Evolutionary conservation across 176 grass and related monocot species (phyloP).

Genomic region (Carex cristatella): DNA sequence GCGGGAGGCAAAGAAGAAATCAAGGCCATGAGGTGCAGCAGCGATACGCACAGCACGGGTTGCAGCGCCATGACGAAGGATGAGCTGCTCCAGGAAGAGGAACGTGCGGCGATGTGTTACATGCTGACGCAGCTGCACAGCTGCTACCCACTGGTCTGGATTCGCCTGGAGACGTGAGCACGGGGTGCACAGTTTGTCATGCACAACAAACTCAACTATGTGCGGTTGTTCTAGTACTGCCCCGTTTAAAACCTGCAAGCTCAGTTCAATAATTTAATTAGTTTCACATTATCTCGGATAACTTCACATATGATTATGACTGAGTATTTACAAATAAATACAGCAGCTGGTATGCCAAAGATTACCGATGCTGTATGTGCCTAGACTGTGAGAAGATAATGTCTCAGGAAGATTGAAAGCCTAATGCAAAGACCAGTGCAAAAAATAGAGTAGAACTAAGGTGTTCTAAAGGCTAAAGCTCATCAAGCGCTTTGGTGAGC

Average conservation of each 20-base stretch:
- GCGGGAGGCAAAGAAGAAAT: constrained; percentile 76
- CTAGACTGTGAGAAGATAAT: neutral
- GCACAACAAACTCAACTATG: constrained; percentile 65
- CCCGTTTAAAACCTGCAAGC: constrained; percentile 29
- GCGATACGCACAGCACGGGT: constrained; percentile 57
- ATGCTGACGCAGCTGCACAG: constrained; percentile 82
- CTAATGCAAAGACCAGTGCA: neutral
- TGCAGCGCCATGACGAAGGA: constrained; percentile 72
- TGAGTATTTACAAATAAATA: neutral
- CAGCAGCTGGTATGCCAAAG: neutral
- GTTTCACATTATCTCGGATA: neutral
- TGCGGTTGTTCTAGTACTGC: constrained; percentile 73
- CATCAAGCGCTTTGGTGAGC: too few relatives aligned
- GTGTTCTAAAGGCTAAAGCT: too few relatives aligned
- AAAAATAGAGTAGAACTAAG: too few relatives aligned
- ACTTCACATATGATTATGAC: neutral
- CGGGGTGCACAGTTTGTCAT: constrained; percentile 63
- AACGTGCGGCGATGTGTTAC: constrained; percentile 73
- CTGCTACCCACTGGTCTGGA: constrained; percentile 70
- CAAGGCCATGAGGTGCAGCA: constrained; percentile 38
- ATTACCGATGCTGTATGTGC: neutral
- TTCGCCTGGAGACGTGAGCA: constrained; percentile 65
- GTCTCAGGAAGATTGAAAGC: neutral
- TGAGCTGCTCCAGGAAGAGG: constrained; percentile 83
- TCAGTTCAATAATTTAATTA: neutral